phyloP scores from a whole-genome alignment of 352 stramenopile genomes.

The Blastocystis sp. region DNA sequence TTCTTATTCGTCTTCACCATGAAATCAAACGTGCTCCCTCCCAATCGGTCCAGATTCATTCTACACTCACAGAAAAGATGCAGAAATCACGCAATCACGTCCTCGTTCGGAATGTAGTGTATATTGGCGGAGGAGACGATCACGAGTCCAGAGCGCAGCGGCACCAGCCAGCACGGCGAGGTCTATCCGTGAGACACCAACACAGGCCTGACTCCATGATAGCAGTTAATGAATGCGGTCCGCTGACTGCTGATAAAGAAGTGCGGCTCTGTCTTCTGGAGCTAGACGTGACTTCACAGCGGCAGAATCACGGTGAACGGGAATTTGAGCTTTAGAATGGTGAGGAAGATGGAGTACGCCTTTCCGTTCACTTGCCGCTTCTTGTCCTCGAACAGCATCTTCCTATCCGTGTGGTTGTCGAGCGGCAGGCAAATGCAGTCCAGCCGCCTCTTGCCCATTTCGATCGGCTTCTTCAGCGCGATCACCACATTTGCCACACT shows the following conservation, averaged over 20 bases:
- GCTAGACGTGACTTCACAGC: not conserved
- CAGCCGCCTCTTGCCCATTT: conserved; percentile 38
- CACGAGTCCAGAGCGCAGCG: conserved; percentile 14
- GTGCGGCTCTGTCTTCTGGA: conserved; percentile 26
- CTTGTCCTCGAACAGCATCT: conserved; percentile 53
- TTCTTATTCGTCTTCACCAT: conserved; percentile 35
- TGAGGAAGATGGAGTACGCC: conserved; percentile 60
- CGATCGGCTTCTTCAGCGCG: conserved; percentile 34
- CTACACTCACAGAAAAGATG: conserved; percentile 15
- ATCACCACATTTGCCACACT: conserved; percentile 38
- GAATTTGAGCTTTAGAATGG: conserved; percentile 42
- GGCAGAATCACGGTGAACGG: not conserved
- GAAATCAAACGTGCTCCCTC: conserved; percentile 57
- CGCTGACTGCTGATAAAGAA: conserved; percentile 59
- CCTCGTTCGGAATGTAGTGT: conserved; percentile 43
- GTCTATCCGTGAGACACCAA: not conserved
- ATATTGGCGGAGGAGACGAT: conserved; percentile 22
- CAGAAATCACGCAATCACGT: conserved; percentile 3
- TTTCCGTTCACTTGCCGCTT: conserved; percentile 52
- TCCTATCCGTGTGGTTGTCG: not conserved
- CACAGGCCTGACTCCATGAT: conserved; percentile 1
- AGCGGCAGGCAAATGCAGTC: conserved; percentile 32
- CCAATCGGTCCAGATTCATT: conserved; percentile 62
- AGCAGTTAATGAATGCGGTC: conserved; percentile 34
- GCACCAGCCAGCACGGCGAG: conserved; percentile 33